Conservation (phyloP, 2,329 filamentous ascomycete species). For the Aureobasidium uvarum region DNA sequence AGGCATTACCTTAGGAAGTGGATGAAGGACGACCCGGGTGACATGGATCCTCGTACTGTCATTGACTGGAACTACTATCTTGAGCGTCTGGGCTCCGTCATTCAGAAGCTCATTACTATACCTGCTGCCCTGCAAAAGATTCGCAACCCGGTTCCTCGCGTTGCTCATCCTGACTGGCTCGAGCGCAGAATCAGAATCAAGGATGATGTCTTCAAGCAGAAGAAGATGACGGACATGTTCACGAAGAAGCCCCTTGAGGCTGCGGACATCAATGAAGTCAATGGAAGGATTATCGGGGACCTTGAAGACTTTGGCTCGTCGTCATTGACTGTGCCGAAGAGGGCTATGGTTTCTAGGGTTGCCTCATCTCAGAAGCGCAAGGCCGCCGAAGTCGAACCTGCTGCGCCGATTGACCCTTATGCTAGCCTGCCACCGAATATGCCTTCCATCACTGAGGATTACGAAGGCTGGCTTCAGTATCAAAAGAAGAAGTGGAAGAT, state of each 20-base stretch:
- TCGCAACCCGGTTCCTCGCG: constrained; percentile 87
- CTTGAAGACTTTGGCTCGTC: constrained; percentile 48
- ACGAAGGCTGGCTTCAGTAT: constrained; percentile 82
- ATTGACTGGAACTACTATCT: constrained; percentile 98
- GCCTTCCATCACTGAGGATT: constrained; percentile 83
- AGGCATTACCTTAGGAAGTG: constrained; percentile 89
- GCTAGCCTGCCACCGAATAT: constrained; percentile 77
- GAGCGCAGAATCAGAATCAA: constrained; percentile 90
- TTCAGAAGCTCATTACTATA: constrained; percentile 98
- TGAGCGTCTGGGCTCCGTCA: constrained; percentile 91
- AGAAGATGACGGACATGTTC: constrained; percentile 96
- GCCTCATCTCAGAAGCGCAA: constrained; percentile 50
- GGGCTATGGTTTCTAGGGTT: constrained; percentile 40
- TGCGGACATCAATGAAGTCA: constrained; percentile 62
- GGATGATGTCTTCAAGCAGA: constrained; percentile 97
- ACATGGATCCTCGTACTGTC: constrained; percentile 85
- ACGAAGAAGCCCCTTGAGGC: constrained; percentile 69
- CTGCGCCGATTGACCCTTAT: constrained; percentile 71
- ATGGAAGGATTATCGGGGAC: constrained; percentile 59
- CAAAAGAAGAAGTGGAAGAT: constrained; percentile 99
- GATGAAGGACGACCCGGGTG: constrained; percentile 86
- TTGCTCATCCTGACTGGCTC: constrained; percentile 95
- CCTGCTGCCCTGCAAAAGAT: constrained; percentile 94
- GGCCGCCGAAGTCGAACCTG: constrained; percentile 45
- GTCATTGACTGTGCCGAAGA: constrained; percentile 47